Evolutionary conservation across 345 rosid genomes (phyloP).

Genomic region (Pugionium dolabratum): DNA sequence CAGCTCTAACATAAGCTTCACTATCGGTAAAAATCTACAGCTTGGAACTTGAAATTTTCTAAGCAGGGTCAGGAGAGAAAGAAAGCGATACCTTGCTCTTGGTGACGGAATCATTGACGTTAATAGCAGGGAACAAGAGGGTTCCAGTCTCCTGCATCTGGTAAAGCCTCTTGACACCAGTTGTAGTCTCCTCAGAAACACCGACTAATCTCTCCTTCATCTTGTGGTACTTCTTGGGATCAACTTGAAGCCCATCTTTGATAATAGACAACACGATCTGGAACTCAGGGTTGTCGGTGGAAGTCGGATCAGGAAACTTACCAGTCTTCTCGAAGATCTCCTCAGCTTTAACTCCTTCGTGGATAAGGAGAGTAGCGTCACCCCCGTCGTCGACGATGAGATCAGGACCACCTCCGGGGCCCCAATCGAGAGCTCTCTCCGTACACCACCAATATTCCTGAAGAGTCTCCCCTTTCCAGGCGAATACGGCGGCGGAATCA

Average conservation of each 20-base stretch:
- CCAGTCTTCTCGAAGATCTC: constrained; percentile 72
- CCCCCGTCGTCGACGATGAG: constrained; percentile 96
- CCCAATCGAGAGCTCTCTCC: constrained; percentile 95
- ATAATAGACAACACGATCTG: constrained; percentile 63
- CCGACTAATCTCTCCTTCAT: constrained; percentile 82
- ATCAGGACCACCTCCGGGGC: constrained; percentile 82
- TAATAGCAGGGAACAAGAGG: constrained; percentile 68
- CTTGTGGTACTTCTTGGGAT: constrained; percentile 68
- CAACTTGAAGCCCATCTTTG: constrained; percentile 57
- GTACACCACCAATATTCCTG: constrained; percentile 99
- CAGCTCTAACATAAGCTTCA: too few species aligned
- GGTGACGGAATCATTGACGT: constrained; percentile 74
- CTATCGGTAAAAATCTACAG: too few species aligned
- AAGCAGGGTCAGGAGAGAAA: background rate
- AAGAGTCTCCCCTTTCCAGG: constrained; percentile 96
- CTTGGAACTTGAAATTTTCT: too few species aligned
- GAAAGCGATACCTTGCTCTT: constrained; percentile 61
- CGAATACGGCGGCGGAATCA: constrained; percentile 87
- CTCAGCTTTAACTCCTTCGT: constrained; percentile 93
- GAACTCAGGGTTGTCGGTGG: constrained; percentile 60
- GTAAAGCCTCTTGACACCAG: constrained; percentile 81
- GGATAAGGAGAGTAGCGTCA: constrained; percentile 86
- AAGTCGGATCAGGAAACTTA: constrained; percentile 61
- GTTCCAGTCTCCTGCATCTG: constrained; percentile 68
- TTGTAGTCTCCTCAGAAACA: constrained; percentile 84